A percentile compares a stretch with the other conserved stretches of the same genome.
Conservation (phyloP, 2,329 filamentous ascomycete genomes). For the Alternaria longipes region DNA sequence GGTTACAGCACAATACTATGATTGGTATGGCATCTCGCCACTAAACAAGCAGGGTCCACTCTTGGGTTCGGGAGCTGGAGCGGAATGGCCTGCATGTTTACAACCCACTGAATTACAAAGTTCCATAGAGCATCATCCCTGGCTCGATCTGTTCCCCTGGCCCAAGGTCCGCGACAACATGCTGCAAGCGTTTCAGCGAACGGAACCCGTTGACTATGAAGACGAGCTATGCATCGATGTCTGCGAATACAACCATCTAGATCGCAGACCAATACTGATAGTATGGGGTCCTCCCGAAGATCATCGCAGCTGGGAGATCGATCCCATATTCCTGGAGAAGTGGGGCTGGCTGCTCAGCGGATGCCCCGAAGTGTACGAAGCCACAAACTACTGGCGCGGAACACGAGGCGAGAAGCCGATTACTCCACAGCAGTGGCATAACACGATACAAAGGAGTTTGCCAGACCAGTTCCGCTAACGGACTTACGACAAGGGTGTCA, state of each 20-base stretch:
- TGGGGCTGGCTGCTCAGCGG: conserved; percentile 55
- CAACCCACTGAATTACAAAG: conserved; percentile 41
- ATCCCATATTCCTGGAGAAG: conserved; percentile 56
- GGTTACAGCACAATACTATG: conserved; percentile 15
- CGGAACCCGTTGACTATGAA: conserved; percentile 40
- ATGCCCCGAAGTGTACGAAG: conserved; percentile 51
- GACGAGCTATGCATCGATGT: conserved; percentile 35
- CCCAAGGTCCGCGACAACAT: conserved; percentile 54
- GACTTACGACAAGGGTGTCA: not conserved
- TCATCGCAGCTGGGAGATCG: conserved; percentile 59
- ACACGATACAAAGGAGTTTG: not conserved
- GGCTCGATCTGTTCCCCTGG: conserved; percentile 51
- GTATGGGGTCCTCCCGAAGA: conserved; percentile 63
- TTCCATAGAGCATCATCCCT: conserved; percentile 53
- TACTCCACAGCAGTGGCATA: conserved; percentile 11
- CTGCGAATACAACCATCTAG: conserved; percentile 13
- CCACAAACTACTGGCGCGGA: conserved; percentile 30
- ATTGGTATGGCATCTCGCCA: conserved; percentile 27
- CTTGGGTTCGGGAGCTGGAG: not conserved
- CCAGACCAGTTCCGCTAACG: not conserved
- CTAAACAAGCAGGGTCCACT: conserved; percentile 18
- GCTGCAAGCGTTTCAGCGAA: conserved; percentile 32
- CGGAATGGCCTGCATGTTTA: not conserved
- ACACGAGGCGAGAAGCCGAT: conserved; percentile 22
- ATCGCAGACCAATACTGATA: conserved; percentile 43